phyloP scores from a whole-genome alignment of 768 basidiomycete genomes.

The Crassisporium funariophilum region DNA sequence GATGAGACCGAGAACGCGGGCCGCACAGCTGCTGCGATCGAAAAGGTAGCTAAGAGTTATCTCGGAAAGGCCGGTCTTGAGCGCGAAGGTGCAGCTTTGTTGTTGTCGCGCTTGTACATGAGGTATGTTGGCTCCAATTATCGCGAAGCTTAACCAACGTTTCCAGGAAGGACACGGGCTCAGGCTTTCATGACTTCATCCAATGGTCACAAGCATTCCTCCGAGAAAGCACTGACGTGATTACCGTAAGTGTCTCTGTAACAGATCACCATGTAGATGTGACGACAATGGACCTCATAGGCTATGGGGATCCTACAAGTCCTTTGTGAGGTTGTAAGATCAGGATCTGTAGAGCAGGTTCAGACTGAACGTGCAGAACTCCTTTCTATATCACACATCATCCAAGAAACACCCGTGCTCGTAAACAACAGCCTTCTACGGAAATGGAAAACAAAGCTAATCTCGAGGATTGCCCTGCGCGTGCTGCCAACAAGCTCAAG shows the following conservation, averaged over 20 bases:
- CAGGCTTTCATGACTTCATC: constrained; percentile 55
- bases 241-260: constrained; percentile 45
- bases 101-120: constrained; percentile 82
- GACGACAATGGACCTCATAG: constrained; percentile 36
- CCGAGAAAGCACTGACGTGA: constrained; percentile 34
- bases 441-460: constrained; percentile 67
- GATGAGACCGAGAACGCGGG: constrained; percentile 60
- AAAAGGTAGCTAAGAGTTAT: constrained; percentile 57
- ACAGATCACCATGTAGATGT: constrained; percentile 3
- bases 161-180: constrained; percentile 59
- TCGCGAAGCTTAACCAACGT: constrained; percentile 1
- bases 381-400: constrained; percentile 42
- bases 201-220: constrained; percentile 45
- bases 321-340: constrained; percentile 70
- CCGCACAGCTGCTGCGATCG: constrained; percentile 57
- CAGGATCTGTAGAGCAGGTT: constrained; percentile 57
- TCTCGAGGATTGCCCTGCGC: constrained; percentile 20
- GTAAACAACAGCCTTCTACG: constrained; percentile 65
- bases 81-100: constrained; percentile 76
- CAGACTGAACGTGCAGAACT: constrained; percentile 45
- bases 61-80: constrained; percentile 78
- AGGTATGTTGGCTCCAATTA: constrained; percentile 48
- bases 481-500: constrained; percentile 34
- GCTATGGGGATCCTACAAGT: constrained; percentile 69
- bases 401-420: constrained; percentile 45